Evolutionary conservation across 352 stramenopile species (phyloP), one percentile per base, ranked within the genome.

Genomic region (Pythium rhizo-oryzae): DNA sequence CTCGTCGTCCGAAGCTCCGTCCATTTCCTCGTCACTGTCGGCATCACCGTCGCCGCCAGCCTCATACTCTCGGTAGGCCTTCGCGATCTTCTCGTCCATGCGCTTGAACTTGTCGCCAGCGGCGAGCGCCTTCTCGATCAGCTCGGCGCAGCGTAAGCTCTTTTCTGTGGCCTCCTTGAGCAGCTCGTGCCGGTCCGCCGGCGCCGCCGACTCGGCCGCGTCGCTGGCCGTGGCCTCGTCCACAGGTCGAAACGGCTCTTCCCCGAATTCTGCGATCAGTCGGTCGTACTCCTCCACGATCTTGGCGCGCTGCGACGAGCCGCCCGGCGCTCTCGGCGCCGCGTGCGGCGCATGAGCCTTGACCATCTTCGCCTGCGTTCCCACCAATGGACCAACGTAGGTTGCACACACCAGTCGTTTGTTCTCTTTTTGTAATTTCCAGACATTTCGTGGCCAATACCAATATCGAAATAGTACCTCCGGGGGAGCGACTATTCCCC

Each of bases 101-200:
- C 70, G 70, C n/a, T 71, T 83, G 21, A 96, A 75, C 28, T 69
- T 69, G 12, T 74, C 65, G 16, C 80, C 78, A 1, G 81, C 67
- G 46, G 82, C 74, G 23, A 96, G 73, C 67, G 78, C 84, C 71
- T 87, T 77, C 60, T 90, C 82, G 24, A 96, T 91, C 52, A 96
- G 76, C 62, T 93, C 78, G 7, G 84, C 88, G 60, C 86, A 93
- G 3, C 79, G 85, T 55, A 94, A 50, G 43, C 84, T 93, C 64
- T 85, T 89, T 21, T 82, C 65, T 0, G 79, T 78, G 6, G 77
- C 81, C 24, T 59, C 56, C 19, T 65, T 65, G 21, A 93, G 54
- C 62, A 90, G 46, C 46, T 79, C 54, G 62, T 74, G 70, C 25
- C 79, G 70, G 56, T 85, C 57, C 51, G 76, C 72, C 19, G 57